Percentiles rank a stretch among this genome's conserved stretches.
phyloP scores from a whole-genome alignment of 495 filamentous ascomycete species.

The Cercophora newfieldiana region DNA sequence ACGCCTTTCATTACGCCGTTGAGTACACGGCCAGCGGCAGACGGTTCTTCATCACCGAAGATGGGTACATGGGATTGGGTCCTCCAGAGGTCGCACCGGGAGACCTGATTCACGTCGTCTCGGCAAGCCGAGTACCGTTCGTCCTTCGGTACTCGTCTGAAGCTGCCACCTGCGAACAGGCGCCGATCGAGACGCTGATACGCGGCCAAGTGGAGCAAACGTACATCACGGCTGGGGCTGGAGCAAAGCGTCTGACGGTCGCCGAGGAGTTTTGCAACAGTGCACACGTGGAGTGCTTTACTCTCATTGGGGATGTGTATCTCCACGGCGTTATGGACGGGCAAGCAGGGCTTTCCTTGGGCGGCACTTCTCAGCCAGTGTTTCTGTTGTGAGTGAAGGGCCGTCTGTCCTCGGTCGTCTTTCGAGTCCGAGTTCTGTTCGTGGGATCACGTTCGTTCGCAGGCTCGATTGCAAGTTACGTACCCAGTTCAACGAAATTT shows the following conservation, averaged over 20 bases:
- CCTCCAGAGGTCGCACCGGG: conserved; percentile 17
- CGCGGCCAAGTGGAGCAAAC: conserved; percentile 3
- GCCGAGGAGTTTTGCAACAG: conserved; percentile 2
- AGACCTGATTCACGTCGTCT: conserved; percentile 18
- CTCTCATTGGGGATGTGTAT: conserved; percentile 33
- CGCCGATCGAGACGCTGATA: background rate
- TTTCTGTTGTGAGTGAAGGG: background rate
- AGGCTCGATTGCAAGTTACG: no score
- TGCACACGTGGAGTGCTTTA: conserved; percentile 7
- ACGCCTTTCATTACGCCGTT: conserved; percentile 28
- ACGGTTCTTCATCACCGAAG: conserved; percentile 27
- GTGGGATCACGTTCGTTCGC: no score
- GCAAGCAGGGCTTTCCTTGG: conserved; percentile 7
- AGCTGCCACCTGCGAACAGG: background rate
- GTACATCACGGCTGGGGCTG: background rate
- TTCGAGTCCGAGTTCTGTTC: no score
- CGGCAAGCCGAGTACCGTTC: conserved; percentile 27
- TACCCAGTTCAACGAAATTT: no score
- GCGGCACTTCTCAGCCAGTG: background rate
- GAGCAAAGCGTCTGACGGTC: background rate
- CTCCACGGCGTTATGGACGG: conserved; percentile 34
- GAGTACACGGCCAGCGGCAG: conserved; percentile 20
- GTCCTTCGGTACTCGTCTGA: conserved; percentile 10
- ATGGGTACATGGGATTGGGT: conserved; percentile 28
- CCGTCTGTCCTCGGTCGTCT: no score